A percentile compares a stretch with the other conserved stretches of the same genome.
Conservation (phyloP, 805 yeast species). For the Yamadazyma akitaensis region DNA sequence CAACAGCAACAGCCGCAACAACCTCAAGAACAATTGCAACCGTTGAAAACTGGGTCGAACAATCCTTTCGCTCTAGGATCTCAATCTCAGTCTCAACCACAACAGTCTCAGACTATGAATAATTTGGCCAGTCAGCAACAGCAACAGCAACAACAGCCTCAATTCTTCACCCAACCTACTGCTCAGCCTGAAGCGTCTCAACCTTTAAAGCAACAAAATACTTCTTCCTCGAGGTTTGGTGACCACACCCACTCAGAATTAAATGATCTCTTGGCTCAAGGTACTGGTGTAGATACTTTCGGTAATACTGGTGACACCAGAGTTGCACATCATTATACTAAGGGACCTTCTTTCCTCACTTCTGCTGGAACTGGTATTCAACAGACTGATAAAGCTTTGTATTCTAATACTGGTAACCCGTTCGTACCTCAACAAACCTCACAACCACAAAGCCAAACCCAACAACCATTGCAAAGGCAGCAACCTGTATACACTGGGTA, state of each 20-base stretch:
- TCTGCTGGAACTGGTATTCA: conserved; percentile 83
- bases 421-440: conserved; percentile 57
- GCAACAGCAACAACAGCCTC: conserved; percentile 25
- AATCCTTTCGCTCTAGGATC: conserved; percentile 66
- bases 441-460: conserved; percentile 21
- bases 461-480: conserved; percentile 19
- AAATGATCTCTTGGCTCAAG: conserved; percentile 74
- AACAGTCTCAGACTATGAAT: conserved; percentile 18
- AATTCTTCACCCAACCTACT: conserved; percentile 24
- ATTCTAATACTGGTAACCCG: conserved; percentile 52
- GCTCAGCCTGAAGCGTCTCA: conserved; percentile 17
- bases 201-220: conserved; percentile 30
- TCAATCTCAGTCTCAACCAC: conserved; percentile 19
- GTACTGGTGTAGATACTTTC: conserved; percentile 91
- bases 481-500: conserved; percentile 75
- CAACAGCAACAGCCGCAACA: conserved; percentile 16
- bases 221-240: conserved; percentile 34
- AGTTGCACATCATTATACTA: conserved; percentile 91
- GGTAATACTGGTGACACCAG: conserved; percentile 83
- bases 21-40: conserved; percentile 40
- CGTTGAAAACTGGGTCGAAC: conserved; percentile 67
- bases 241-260: conserved; percentile 58
- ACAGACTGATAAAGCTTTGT: conserved; percentile 30
- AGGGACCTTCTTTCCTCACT: conserved; percentile 74
- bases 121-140: conserved; percentile 14